Percentiles rank a stretch among this genome's conserved stretches.
Conservation (phyloP, 2,329 filamentous ascomycete species). For the Fusarium setosum region DNA sequence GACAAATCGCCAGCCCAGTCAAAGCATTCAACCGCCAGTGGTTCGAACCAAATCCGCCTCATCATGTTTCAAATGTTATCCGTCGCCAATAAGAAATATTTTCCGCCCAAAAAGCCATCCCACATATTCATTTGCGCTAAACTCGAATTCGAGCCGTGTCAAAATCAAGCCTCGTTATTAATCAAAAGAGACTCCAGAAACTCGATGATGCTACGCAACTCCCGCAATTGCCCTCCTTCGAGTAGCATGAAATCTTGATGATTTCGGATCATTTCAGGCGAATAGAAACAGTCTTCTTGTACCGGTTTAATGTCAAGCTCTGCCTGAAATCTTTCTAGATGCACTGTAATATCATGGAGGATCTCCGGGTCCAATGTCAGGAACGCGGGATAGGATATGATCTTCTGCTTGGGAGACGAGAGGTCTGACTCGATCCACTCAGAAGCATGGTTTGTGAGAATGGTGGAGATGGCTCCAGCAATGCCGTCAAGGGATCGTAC, state of each 20-base stretch:
- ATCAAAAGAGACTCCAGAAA: slow-evolving; percentile 26
- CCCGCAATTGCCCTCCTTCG: slow-evolving; percentile 18
- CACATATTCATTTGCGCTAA: neutral
- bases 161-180: neutral
- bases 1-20: too few species aligned
- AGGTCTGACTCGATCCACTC: slow-evolving; percentile 41
- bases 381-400: slow-evolving; percentile 33
- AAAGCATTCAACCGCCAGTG: too few species aligned
- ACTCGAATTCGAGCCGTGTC: neutral
- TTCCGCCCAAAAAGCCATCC: neutral
- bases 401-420: fast-evolving
- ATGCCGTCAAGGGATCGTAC: slow-evolving; percentile 9
- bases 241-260: slow-evolving; percentile 28
- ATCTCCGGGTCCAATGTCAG: slow-evolving; percentile 28
- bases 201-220: slow-evolving; percentile 17
- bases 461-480: slow-evolving; percentile 23
- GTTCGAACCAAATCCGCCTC: too few species aligned
- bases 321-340: slow-evolving; percentile 23
- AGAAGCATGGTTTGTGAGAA: slow-evolving; percentile 36
- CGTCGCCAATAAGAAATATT: too few species aligned
- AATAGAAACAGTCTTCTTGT: neutral
- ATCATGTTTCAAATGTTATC: too few species aligned
- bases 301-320: slow-evolving; percentile 16
- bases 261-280: slow-evolving; percentile 21
- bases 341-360: slow-evolving; percentile 16